Evolutionary conservation across 2,329 filamentous ascomycete species (phyloP), one percentile per base, ranked within the genome.

Genomic region (Karstenula rhodostoma): DNA sequence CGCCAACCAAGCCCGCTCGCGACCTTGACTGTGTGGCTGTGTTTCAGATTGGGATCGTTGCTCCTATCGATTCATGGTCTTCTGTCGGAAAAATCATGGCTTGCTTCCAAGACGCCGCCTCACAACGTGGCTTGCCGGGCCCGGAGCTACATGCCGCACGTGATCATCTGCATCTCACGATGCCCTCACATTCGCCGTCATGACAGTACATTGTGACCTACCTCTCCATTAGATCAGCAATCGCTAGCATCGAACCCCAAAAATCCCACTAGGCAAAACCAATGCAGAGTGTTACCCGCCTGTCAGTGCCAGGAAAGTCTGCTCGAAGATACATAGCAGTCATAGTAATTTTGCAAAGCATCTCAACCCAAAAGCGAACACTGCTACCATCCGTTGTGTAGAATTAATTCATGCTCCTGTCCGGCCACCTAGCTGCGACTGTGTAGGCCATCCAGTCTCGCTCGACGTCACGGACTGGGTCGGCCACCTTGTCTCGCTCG

Each of bases 11-110:
- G 25, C 15, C 29, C 25, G 35, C 32, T 27, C 37, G 40, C 13
- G 27, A 22, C 25, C 47, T 50, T 44, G 35, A 43, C 47, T 57
- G 17, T 51, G 37, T 51, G 47, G 56, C 46, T 42, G 44, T 56
- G 54, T 56, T 56, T 56, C 54, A 55, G 12, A 33, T 55, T 37
- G 29, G 2, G 3, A 42, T 17, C 13, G 42, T 22, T 43, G n/a
- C 35, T 29, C 13, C 42, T 55, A 27, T 37, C 40, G 19, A 27
- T 37, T 25, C 19, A 46, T n/a, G 25, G 17, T 29, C 29, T 37
- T 9, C 17, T n/a, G 19, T 52, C 49, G 33, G 35, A 52, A 42
- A 8, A 23, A 27, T 22, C 40, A 46, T 55, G 52, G 25, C 40
- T 55, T 55, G 52, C 32, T 46, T 32, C 17, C 37, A n/a, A 19